Conservation (phyloP, 768 basidiomycete genomes). For the Lyophyllum atratum region DNA sequence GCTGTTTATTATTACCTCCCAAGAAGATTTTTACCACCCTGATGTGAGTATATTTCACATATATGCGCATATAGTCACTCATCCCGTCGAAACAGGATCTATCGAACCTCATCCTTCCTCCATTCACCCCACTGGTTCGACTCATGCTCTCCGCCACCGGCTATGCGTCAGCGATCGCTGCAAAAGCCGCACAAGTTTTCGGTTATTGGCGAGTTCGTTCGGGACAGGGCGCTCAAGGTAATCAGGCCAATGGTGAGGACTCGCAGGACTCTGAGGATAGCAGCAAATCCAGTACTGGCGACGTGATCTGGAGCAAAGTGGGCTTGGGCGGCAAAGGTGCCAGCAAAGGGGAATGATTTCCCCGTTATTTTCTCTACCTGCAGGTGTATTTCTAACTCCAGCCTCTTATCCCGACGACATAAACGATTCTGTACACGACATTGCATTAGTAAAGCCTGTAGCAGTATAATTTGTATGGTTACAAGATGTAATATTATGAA, state of each 20-base stretch:
- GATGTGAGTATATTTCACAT: conserved; percentile 21
- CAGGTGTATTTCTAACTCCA: background rate
- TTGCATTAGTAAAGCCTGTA: background rate
- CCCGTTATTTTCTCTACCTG: background rate
- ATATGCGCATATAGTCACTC: conserved; percentile 5
- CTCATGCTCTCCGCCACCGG: conserved; percentile 16
- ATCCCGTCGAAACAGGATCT: conserved; percentile 21
- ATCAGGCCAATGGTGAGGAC: background rate
- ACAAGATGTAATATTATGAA: background rate
- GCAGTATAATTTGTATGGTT: background rate
- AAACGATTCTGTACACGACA: background rate
- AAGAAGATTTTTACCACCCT: conserved; percentile 49
- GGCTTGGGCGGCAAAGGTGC: background rate
- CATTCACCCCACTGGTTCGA: conserved; percentile 19
- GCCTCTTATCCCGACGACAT: background rate
- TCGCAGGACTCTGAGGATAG: background rate
- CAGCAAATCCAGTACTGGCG: background rate
- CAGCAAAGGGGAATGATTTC: background rate
- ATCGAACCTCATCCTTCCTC: conserved; percentile 21
- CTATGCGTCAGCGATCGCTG: conserved; percentile 20
- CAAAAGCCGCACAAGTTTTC: conserved; percentile 29
- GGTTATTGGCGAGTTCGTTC: conserved; percentile 26
- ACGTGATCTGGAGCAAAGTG: background rate
- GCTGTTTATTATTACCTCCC: conserved; percentile 46
- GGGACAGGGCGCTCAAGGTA: background rate